Percentiles rank a stretch among this genome's conserved stretches.
phyloP scores from a whole-genome alignment of 2,329 filamentous ascomycete genomes.

The Alternaria brassicicola region DNA sequence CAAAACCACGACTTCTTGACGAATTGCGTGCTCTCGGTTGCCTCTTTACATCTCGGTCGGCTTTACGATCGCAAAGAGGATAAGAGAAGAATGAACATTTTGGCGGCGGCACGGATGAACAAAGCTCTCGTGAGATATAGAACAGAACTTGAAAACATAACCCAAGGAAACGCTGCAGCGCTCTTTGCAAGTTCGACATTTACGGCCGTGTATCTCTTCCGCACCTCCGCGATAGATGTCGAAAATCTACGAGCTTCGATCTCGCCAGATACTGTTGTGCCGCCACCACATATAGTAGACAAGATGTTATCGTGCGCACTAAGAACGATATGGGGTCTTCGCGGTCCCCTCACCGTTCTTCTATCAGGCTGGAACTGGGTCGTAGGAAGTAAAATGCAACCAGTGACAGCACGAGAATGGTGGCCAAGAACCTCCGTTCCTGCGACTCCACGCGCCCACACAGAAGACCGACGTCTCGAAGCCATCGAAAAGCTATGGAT shows the following conservation, averaged over 20 bases:
- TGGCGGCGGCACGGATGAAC: conserved; percentile 45
- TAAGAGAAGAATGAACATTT: conserved; percentile 32
- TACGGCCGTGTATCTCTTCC: conserved; percentile 45
- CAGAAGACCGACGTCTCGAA: conserved; percentile 37
- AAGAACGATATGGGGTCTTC: conserved; percentile 38
- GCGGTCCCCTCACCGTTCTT: conserved; percentile 40
- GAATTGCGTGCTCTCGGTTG: conserved; percentile 54
- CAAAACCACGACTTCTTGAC: conserved; percentile 53
- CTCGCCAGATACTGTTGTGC: conserved; percentile 20
- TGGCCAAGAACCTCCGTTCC: conserved; percentile 37
- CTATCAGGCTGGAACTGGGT: conserved; percentile 43
- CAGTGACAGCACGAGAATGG: conserved; percentile 40
- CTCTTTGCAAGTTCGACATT: conserved; percentile 46
- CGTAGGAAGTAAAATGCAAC: conserved; percentile 33
- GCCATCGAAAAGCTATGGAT: conserved; percentile 38
- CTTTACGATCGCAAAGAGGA: conserved; percentile 37
- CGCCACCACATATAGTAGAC: conserved; percentile 30
- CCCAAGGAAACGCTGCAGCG: conserved; percentile 51
- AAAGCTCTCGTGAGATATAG: conserved; percentile 40
- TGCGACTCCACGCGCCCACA: conserved; percentile 30
- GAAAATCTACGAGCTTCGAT: conserved; percentile 37
- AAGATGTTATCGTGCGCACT: conserved; percentile 37
- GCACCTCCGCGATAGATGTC: conserved; percentile 40
- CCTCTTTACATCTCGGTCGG: conserved; percentile 54
- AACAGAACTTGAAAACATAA: conserved; percentile 42